Conservation (phyloP, 2,329 filamentous ascomycete species). For the Lachnellula occidentalis region DNA sequence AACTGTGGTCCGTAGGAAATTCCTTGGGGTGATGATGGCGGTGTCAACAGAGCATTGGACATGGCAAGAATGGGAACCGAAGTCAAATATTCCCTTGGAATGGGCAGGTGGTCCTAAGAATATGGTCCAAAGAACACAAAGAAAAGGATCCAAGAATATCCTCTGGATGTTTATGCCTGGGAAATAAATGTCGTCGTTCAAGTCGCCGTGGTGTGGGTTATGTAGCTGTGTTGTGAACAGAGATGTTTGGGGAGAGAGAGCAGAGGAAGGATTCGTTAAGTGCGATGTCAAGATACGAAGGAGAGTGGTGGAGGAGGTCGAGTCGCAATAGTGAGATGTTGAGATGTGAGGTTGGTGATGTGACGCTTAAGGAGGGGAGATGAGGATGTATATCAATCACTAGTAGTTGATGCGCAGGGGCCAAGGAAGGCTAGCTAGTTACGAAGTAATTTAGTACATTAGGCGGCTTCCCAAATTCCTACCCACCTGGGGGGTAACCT, state of each 20-base stretch:
- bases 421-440: not conserved
- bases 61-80: slow-evolving; percentile 26
- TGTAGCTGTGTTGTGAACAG: slow-evolving; percentile 7
- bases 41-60: slow-evolving; percentile 24
- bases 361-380: slow-evolving; percentile 10
- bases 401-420: not conserved
- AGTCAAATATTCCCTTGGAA: slow-evolving; percentile 6
- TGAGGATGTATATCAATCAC: not conserved
- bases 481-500: no score
- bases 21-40: slow-evolving; percentile 21
- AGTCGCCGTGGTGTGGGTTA: slow-evolving; percentile 1
- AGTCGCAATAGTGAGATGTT: slow-evolving; percentile 2
- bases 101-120: slow-evolving; percentile 9
- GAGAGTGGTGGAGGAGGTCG: slow-evolving; percentile 13
- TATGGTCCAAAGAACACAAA: slow-evolving; percentile 22
- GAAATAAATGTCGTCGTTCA: not conserved
- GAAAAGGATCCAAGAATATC: slow-evolving; percentile 3
- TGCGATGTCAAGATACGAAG: slow-evolving; percentile 14
- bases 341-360: slow-evolving; percentile 6
- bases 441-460: no score
- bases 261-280: slow-evolving; percentile 8
- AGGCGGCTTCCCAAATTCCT: no score
- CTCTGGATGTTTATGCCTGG: slow-evolving; percentile 5
- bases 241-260: slow-evolving; percentile 9
- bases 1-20: not conserved